Evolutionary conservation across 208 protist species (phyloP), one percentile per base, ranked within the genome.

Genomic region (Trypanosoma boissoni): DNA sequence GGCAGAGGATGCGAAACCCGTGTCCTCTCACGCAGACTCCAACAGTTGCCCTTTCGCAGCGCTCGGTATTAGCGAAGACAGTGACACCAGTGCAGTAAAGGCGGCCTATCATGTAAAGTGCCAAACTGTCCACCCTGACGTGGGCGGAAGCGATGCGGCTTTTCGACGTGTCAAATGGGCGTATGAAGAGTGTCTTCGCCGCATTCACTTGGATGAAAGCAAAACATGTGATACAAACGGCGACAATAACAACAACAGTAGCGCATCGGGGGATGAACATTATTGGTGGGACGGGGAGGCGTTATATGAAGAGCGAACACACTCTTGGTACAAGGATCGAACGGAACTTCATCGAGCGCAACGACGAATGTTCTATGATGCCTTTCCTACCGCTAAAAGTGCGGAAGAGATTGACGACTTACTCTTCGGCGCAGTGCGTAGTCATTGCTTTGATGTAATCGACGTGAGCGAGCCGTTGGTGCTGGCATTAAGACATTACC

Each of bases 111-210:
- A 37, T 14, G 69, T 43, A 21, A 60, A 62, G 32, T 59, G 58
- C n/a, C 68, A 68, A 48, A 58, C 61, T 7, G 45, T 74, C 14
- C 69, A 76, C 44, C 69, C 69, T 16, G 69, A 76, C 37, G 46
- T 64, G 39, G 69, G 69, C 41, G 69, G 69, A 20, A 68, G 56
- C 46, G 64, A 50, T n/a, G 46, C 2, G 18, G n/a, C n/a, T 2
- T 76, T 76, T 52, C 52, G 56, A 21, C 1, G 24, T 3, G 57
- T 76, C 18, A 46, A 68, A 2, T 34, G 49, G 10, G 64, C 63
- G 14, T 76, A 73, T 28, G 64, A 76, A n/a, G 51, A 68, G 29
- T 68, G 61, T 29, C 42, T 27, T 3, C 43, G 54, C 10, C 51
- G 24, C 12, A 14, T 68, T 29, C 43, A 43, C 12, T 45, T 45